Evolutionary conservation across 1,284 basidiomycete genomes (phyloP), one percentile per base, ranked within the genome.

Genomic region (Boletus sp.): DNA sequence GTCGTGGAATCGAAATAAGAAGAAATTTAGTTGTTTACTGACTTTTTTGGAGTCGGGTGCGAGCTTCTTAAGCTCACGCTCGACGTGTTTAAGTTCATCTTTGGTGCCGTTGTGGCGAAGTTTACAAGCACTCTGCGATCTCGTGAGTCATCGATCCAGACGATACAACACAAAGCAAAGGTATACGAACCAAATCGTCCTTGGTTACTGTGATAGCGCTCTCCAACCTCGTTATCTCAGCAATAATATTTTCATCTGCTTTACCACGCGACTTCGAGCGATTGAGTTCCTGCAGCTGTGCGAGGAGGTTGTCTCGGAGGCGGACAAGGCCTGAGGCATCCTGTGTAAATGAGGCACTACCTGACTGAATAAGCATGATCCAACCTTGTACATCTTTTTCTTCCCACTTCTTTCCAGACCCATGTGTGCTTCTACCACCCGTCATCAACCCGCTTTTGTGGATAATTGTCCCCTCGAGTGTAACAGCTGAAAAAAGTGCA

Each of bases 371-470:
- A 51, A 43, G 20, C 3, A 42, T 4, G 13, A 43, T 55, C 65
- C 45, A 55, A 89, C 94, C 91, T 74, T 94, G 88, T 4, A 98
- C 83, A 65, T 98, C 94, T 63, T 89, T 90, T 71, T 98, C 96
- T 59, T 96, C 93, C 89, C 94, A 98, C 68, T 92, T 92, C 74
- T 92, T 89, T 51, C 83, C 81, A 39, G 75, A 83, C 41, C 80
- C 81, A 63, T 88, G 85, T 0, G 86, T 84, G 61, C 92, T 93
- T 36, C 86, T 81, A 45, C 97, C 97, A 77, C 97, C 97, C 37
- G 97, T 99, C 70, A 99, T 99, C 48, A 97, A 78, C 65, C 97
- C 97, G 64, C 91, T 95, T 79, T 96, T 97, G 75, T 99, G 97
- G 54, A 99, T 98, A 57, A 99, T 80, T 0, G 96, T 98, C 0